Evolutionary conservation across 2,329 filamentous ascomycete species (phyloP).

Genomic region (Diplodia intermedia): DNA sequence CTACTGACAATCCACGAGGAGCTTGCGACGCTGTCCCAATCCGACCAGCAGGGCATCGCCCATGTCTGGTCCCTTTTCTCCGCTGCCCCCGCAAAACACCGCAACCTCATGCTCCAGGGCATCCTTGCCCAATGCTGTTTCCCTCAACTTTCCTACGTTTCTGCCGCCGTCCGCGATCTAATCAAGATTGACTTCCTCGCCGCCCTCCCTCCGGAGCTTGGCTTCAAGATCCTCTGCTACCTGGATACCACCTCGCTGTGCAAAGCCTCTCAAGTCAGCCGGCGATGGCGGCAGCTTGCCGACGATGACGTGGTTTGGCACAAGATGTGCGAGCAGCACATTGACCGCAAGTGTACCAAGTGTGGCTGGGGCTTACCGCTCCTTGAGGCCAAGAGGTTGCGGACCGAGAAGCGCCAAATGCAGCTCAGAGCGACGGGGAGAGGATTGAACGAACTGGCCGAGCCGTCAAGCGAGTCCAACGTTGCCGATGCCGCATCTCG

Average conservation of each 20-base stretch:
- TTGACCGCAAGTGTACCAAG: constrained; percentile 90
- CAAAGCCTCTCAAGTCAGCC: constrained; percentile 93
- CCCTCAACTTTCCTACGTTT: constrained; percentile 91
- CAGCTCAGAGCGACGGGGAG: constrained; percentile 70
- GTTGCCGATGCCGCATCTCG: constrained; percentile 29
- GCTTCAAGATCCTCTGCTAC: constrained; percentile 90
- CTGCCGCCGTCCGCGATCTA: constrained; percentile 87
- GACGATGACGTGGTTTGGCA: constrained; percentile 99
- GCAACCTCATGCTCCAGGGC: constrained; percentile 94
- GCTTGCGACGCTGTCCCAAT: constrained; percentile 78
- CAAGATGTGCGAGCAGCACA: constrained; percentile 97
- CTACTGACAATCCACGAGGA: constrained; percentile 60
- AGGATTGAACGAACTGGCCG: constrained; percentile 62
- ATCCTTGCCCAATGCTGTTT: constrained; percentile 98
- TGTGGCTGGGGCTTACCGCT: constrained; percentile 95
- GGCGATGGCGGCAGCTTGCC: constrained; percentile 85
- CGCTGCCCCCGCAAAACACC: constrained; percentile 89
- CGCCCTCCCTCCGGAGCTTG: constrained; percentile 86
- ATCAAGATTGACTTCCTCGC: constrained; percentile 97
- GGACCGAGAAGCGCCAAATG: constrained; percentile 86
- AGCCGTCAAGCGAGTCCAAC: constrained; percentile 35
- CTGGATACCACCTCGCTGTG: constrained; percentile 94
- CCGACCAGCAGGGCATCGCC: constrained; percentile 92
- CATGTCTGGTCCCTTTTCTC: constrained; percentile 99
- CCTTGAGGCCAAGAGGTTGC: constrained; percentile 84